Conservation (phyloP, 352 stramenopile genomes). For the Elongisporangium senticosum region DNA sequence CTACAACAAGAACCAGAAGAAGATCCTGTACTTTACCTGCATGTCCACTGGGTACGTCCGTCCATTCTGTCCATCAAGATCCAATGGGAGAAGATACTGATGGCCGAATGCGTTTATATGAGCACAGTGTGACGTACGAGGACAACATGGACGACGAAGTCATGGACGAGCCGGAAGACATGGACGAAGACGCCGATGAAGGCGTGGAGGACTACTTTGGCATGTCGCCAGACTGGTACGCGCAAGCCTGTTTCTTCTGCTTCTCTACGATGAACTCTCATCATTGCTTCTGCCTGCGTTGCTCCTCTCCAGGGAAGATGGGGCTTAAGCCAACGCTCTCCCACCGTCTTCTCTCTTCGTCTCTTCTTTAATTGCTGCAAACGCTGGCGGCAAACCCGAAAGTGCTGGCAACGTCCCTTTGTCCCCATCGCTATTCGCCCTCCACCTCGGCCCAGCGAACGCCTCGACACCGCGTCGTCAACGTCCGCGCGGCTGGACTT, state of each 20-base stretch:
- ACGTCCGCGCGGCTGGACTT: not conserved
- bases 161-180: conserved; percentile 60
- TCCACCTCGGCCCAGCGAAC: not conserved
- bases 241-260: too few species aligned
- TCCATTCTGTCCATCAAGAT: not conserved
- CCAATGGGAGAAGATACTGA: not conserved
- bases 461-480: not conserved
- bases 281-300: not conserved
- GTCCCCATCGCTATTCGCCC: not conserved
- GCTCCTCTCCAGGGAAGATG: not conserved
- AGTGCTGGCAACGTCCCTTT: too few species aligned
- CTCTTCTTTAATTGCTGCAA: not conserved
- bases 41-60: conserved; percentile 79
- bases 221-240: conserved; percentile 83
- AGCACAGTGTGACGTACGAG: conserved; percentile 43
- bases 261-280: too few species aligned
- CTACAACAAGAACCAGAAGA: conserved; percentile 91
- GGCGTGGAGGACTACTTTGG: conserved; percentile 84
- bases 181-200: conserved; percentile 66
- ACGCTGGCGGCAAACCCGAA: not conserved
- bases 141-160: conserved; percentile 75
- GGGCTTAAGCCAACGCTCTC: not conserved
- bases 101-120: not conserved
- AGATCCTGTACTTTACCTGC: conserved; percentile 92
- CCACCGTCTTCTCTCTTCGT: not conserved